Evolutionary conservation across 495 filamentous ascomycete genomes (phyloP).

Genomic region (Trichocladium antarcticum): DNA sequence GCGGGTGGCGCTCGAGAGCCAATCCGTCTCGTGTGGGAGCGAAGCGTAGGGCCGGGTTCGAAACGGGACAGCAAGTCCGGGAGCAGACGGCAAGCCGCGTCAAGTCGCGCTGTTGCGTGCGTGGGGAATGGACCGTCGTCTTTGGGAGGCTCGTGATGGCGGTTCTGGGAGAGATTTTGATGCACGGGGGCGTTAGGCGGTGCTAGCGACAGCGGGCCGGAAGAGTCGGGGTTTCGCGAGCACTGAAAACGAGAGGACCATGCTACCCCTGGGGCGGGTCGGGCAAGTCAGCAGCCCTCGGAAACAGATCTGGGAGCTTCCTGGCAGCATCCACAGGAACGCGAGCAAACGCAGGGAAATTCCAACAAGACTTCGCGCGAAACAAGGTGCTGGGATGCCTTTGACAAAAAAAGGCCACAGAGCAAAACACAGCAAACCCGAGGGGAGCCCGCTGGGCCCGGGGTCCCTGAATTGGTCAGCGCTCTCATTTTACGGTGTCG

Average conservation of each 20-base stretch:
- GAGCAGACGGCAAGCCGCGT: background rate
- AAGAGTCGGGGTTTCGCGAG: slow-evolving; percentile 13
- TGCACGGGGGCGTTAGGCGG: slow-evolving; percentile 2
- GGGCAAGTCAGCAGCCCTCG: background rate
- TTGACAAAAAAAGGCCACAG: slow-evolving; percentile 9
- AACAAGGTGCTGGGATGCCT: background rate
- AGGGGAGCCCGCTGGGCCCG: slow-evolving; percentile 9
- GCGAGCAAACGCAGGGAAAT: background rate
- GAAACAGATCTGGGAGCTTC: background rate
- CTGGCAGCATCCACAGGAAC: slow-evolving; percentile 4
- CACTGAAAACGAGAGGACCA: slow-evolving; percentile 7
- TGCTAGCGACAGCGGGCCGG: slow-evolving; percentile 9
- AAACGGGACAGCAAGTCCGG: background rate
- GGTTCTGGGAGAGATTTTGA: slow-evolving; percentile 17
- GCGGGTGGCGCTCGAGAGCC: background rate
- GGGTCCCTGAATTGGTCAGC: slow-evolving; percentile 27
- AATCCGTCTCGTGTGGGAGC: no score
- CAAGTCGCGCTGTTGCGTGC: background rate
- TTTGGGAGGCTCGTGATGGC: background rate
- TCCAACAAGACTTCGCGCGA: background rate
- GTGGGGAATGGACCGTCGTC: background rate
- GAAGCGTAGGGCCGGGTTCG: no score
- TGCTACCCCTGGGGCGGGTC: slow-evolving; percentile 1
- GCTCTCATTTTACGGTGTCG: slow-evolving; percentile 19
- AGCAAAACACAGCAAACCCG: slow-evolving; percentile 1